Conservation (phyloP, 2,329 filamentous ascomycete genomes). For the Alternaria solani region DNA sequence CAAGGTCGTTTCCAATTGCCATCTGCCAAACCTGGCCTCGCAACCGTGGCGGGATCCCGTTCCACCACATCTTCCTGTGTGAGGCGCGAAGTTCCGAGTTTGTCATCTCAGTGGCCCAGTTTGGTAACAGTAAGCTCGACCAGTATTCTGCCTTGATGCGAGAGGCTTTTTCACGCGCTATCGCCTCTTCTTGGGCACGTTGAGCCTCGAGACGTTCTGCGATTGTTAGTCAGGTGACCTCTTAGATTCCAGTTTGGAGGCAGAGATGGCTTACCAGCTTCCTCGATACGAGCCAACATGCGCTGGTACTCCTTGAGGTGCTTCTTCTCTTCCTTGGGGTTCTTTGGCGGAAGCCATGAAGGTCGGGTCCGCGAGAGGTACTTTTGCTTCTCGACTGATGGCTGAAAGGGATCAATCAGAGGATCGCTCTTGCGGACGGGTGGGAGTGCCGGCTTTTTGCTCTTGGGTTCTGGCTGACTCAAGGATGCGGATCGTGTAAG, state of each 20-base stretch:
- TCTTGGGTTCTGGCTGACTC: slow-evolving; percentile 51
- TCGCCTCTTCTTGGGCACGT: slow-evolving; percentile 59
- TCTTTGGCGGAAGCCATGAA: slow-evolving; percentile 85
- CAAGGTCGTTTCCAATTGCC: slow-evolving; percentile 77
- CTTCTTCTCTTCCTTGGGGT: slow-evolving; percentile 87
- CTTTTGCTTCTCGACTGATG: slow-evolving; percentile 87
- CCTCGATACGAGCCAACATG: slow-evolving; percentile 74
- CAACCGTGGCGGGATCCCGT: slow-evolving; percentile 74
- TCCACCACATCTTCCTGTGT: slow-evolving; percentile 79
- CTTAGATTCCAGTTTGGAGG: not conserved
- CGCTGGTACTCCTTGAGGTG: slow-evolving; percentile 86
- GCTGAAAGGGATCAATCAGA: slow-evolving; percentile 83
- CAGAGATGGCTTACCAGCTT: slow-evolving; percentile 57
- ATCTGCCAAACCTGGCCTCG: slow-evolving; percentile 74
- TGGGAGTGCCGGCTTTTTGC: slow-evolving; percentile 63
- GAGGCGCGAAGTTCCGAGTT: slow-evolving; percentile 36
- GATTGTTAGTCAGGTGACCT: slow-evolving; percentile 20
- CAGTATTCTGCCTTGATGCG: slow-evolving; percentile 66
- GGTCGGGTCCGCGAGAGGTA: slow-evolving; percentile 79
- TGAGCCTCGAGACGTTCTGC: slow-evolving; percentile 45
- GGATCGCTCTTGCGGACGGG: slow-evolving; percentile 77
- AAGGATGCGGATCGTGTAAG: slow-evolving; percentile 44
- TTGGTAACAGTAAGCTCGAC: slow-evolving; percentile 78
- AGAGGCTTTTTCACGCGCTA: slow-evolving; percentile 61
- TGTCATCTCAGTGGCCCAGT: slow-evolving; percentile 75